Evolutionary conservation across 2,329 filamentous ascomycete species (phyloP), one percentile per base, ranked within the genome.

Genomic region (Penicillium sp.): DNA sequence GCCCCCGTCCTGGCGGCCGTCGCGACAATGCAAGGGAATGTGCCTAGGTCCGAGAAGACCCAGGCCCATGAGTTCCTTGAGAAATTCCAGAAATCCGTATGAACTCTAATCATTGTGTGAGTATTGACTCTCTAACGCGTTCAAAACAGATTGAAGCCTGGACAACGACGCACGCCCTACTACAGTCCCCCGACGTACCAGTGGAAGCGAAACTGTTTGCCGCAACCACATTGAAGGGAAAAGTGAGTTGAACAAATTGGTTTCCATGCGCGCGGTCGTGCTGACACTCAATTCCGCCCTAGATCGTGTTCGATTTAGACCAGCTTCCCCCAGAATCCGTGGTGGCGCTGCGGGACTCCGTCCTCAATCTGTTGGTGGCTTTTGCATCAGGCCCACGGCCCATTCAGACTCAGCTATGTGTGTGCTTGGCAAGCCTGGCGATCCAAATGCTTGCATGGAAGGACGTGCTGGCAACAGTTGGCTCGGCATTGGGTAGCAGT

Each of bases 391-490:
- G 90, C 5, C 88, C 88, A 21, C 87, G 89, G 66, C 78, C 80
- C 6, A 88, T 91, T 50, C 79, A 93, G 60, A 86, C 94, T 53
- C 91, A 96, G 71, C 78, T 98, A 46, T 95, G 89, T 65, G 90
- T 98, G 43, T 96, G 90, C 69, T 75, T 98, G 62, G 91, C 91
- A 13, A 91, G 91, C 62, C 72, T 98, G 60, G 93, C 93, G 44
- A 94, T 98, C 58, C 90, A 97, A 71, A 94, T 97, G 88, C 84
- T 81, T 57, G 79, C 84, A 33, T 98, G 93, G 93, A 91, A 94
- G 70, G 86, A 97, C 64, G 93, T 97, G 37, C 74, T 98, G 48
- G 76, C 80, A 32, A 83, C 84, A 36, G 86, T 97, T 33, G 86
- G 94, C 38, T 78, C 82, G 40, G 79, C 86, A 29, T 79, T 97